A percentile compares a stretch with the other conserved stretches of the same genome.
These are phyloP conservation scores for Odonthalia washingtoniensis DNA, from an alignment of 31 red algal species.

Conservation along the genomic window DNA sequence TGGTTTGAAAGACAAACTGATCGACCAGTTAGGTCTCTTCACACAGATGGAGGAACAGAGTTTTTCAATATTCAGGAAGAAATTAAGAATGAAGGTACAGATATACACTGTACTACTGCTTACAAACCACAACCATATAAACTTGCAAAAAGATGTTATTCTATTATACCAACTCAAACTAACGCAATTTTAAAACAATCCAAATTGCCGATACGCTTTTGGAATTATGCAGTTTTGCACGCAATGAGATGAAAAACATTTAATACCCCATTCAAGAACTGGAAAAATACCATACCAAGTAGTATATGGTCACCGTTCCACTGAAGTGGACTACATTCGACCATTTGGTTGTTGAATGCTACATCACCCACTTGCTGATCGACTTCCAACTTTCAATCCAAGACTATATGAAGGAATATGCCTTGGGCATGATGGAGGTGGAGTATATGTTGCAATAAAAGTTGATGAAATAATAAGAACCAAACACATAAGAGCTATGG, in stretches of 20 bases:
- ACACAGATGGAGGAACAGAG: constrained; percentile 36
- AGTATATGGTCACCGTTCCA: background rate
- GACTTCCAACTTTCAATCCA: background rate
- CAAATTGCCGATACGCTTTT: background rate
- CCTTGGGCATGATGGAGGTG: constrained; percentile 21
- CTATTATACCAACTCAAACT: background rate
- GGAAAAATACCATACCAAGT: background rate
- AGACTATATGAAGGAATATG: background rate
- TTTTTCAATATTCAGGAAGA: background rate
- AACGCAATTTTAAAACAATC: background rate
- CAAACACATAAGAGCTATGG: constrained; percentile 22
- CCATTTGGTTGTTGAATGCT: constrained; percentile 31
- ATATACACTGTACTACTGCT: background rate
- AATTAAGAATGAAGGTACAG: constrained; percentile 9
- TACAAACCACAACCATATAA: constrained; percentile 35
- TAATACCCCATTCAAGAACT: background rate
- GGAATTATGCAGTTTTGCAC: constrained; percentile 6
- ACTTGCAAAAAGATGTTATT: constrained; percentile 28
- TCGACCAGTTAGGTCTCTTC: background rate
- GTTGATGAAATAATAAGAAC: background rate
- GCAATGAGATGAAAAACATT: background rate
- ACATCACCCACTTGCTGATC: background rate
- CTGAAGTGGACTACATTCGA: background rate
- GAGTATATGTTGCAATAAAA: constrained; percentile 18
- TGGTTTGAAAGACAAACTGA: constrained; percentile 56